Evolutionary conservation across 148 eudicot species (phyloP).

Genomic region (Selenicereus undatus): DNA sequence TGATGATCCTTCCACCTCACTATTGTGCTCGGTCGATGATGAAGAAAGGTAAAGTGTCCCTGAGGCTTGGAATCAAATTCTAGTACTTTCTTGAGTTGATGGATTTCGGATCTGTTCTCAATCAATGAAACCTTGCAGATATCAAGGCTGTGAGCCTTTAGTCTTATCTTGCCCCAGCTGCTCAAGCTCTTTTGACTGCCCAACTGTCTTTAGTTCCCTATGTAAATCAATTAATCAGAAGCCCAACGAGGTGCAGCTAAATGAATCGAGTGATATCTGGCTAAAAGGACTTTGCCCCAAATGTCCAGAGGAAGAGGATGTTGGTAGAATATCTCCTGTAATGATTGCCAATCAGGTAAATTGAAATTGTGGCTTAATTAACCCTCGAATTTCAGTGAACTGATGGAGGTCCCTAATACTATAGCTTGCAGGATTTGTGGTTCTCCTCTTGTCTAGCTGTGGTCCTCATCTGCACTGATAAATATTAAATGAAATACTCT

Average conservation of each 20-base stretch:
- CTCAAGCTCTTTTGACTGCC: constrained; percentile 66
- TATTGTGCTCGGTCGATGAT: constrained; percentile 55
- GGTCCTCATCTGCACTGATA: no score
- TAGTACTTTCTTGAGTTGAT: not conserved
- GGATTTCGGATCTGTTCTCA: not conserved
- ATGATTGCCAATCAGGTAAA: constrained; percentile 88
- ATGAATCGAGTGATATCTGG: constrained; percentile 47
- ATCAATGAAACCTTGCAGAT: constrained; percentile 46
- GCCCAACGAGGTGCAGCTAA: constrained; percentile 39
- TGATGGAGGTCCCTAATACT: not conserved
- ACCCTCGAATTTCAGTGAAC: not conserved
- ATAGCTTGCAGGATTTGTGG: not conserved
- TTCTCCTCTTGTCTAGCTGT: no score
- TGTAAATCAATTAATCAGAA: constrained; percentile 40
- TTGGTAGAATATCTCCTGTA: constrained; percentile 58
- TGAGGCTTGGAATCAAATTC: not conserved
- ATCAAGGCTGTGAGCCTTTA: constrained; percentile 78
- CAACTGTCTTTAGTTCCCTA: constrained; percentile 62
- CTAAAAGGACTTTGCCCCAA: constrained; percentile 63
- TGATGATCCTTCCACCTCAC: constrained; percentile 53
- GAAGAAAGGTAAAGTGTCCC: constrained; percentile 61
- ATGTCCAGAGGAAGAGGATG: constrained; percentile 76
- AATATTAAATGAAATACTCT: no score
- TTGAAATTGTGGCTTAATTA: not conserved
- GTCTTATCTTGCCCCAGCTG: constrained; percentile 78